Base-by-base conservation (phyloP, 2,329 filamentous ascomycete genomes). In the Colletotrichum shisoi region DNA sequence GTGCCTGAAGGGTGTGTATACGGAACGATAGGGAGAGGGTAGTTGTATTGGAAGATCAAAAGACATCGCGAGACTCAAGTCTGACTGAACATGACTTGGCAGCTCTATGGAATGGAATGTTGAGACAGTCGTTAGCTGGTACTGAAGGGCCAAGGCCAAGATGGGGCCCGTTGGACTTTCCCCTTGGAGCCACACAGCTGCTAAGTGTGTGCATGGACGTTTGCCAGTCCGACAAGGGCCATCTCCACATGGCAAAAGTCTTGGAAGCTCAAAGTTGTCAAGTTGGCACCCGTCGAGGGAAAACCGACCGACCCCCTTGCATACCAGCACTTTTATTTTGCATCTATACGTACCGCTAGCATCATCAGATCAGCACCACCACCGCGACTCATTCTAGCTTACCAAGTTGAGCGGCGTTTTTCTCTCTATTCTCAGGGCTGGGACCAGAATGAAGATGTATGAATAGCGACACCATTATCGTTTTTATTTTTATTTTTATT, bases 51-150 rank as follows among this genome's bases (percentile, higher is more conserved):
- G 60, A 15, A 67, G 39, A 37, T 53, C 34, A 46, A 57, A 51
- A 60, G 40, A 63, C 31, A 39, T 48, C 31, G 46, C 42, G 3
- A 49, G 48, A 12, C 44, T 37, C 34, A 39, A 44, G 11, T 49
- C 24, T 56, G 53, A 58, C 60, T 63, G 40, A 64, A 64, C 24
- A 59, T 59, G 64, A 44, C 60, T 48, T 67, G 61, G 63, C 64
- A 57, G 31, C 52, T 46, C 21, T 7, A 39, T 40, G 27, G 21
- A 67, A 52, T 52, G 49, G 7, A 52, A 27, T 12, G 45, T 46
- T 27, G 40, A 58, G 53, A 46, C 34, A 31, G 37, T 34, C 15
- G 24, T 27, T 45, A 44, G 54, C 54, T 40, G n/a, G n/a, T 51
- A 24, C 21, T 24, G 19, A 24, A 61, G 19, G 37, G 3, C 37